A percentile compares a stretch with the other conserved stretches of the same genome.
Conservation (phyloP, 139 green algal genomes). For the Tetradesmus obliquus region DNA sequence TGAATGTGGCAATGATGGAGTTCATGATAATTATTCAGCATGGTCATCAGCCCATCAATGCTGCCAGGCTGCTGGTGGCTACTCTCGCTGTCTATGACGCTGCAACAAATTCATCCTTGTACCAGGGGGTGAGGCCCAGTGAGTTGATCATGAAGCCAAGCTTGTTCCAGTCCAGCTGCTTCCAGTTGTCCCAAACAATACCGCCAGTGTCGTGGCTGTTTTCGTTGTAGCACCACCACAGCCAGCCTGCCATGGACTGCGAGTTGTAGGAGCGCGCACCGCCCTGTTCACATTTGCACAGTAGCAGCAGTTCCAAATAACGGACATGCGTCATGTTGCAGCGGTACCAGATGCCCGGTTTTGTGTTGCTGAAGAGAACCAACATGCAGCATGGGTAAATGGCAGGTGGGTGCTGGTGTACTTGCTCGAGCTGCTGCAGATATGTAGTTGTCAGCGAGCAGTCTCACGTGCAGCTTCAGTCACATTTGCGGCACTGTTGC, state of each 20-base stretch:
- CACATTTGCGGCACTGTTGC: background rate
- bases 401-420: background rate
- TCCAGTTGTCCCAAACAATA: constrained; percentile 43
- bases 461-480: background rate
- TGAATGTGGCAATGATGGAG: background rate
- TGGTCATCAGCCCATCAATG: background rate
- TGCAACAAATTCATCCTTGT: constrained; percentile 14
- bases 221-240: constrained; percentile 50
- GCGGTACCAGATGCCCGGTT: too few species aligned
- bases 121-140: constrained; percentile 30
- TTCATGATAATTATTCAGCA: background rate
- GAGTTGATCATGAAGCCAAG: constrained; percentile 26
- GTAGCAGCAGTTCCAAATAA: background rate
- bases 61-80: background rate
- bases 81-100: background rate
- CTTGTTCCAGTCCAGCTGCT: constrained; percentile 41
- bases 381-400: too few species aligned
- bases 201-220: constrained; percentile 21
- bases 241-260: constrained; percentile 18
- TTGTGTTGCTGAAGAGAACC: too few species aligned
- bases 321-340: background rate
- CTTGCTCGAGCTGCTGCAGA: too few species aligned
- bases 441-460: background rate
- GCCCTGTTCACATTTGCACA: constrained; percentile 8
- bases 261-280: constrained; percentile 21